Conservation (phyloP, 73 alveolate genomes). For the Tetrahymena thermophila region DNA sequence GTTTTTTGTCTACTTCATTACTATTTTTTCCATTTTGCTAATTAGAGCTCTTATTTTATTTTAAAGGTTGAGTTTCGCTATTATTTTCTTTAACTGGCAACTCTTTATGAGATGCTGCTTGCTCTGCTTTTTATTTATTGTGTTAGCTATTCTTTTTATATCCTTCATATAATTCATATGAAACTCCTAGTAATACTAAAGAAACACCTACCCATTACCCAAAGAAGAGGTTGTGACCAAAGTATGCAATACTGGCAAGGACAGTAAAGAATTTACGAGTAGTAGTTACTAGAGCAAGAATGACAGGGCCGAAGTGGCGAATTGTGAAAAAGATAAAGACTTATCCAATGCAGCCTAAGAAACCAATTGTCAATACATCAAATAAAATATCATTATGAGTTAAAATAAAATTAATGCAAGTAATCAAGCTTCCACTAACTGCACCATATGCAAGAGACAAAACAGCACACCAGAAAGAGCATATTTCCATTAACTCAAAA, state of each 20-base stretch:
- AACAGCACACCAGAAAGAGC: not conserved
- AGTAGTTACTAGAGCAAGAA: slow-evolving; percentile 24
- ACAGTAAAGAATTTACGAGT: slow-evolving; percentile 36
- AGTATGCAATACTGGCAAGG: not conserved
- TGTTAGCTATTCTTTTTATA: not conserved
- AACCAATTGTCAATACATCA: not conserved
- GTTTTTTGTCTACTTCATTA: too few species aligned
- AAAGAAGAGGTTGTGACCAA: not conserved
- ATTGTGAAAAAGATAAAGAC: slow-evolving; percentile 18
- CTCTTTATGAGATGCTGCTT: not conserved
- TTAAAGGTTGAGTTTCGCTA: too few species aligned
- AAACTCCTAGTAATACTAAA: slow-evolving; percentile 17
- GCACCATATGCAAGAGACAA: not conserved
- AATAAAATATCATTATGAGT: not conserved
- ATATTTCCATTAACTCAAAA: not conserved
- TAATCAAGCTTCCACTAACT: not conserved
- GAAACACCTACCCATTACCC: slow-evolving; percentile 14
- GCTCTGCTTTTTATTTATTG: not conserved
- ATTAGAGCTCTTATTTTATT: too few species aligned
- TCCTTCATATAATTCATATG: not conserved
- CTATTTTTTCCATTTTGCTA: too few species aligned
- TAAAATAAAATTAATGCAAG: not conserved
- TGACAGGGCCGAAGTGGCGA: slow-evolving; percentile 21
- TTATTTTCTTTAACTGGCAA: not conserved
- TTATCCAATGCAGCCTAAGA: slow-evolving; percentile 14